These are phyloP conservation scores for Pythium aristosporum DNA, from an alignment of 352 stramenopile genomes.

Conservation along the genomic window DNA sequence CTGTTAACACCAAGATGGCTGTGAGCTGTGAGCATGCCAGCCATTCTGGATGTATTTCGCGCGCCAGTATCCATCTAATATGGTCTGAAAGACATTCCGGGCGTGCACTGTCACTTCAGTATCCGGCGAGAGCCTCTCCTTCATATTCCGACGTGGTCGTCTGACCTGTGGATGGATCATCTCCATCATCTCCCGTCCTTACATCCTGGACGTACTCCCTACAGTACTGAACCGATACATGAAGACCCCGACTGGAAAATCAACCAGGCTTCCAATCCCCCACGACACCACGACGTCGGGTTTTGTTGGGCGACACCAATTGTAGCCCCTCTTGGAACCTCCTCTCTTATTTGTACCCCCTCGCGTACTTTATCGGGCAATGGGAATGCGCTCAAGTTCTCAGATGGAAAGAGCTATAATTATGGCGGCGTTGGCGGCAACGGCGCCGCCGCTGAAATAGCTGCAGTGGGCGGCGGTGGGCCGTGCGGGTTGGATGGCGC, in stretches of 20 bases:
- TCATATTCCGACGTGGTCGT: no score
- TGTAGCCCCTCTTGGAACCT: background rate
- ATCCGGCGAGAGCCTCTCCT: conserved; percentile 24
- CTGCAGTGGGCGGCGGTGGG: background rate
- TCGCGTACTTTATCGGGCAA: background rate
- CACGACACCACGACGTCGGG: background rate
- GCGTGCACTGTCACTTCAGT: conserved; percentile 1
- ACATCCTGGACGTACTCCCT: background rate
- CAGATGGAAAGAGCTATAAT: conserved; percentile 11
- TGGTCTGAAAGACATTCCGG: background rate
- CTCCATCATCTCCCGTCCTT: background rate
- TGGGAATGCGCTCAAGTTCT: background rate
- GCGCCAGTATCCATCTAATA: no score
- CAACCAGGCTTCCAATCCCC: no score
- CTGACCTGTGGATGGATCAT: background rate
- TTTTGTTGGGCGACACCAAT: background rate
- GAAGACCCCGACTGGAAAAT: background rate
- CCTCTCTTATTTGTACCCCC: background rate
- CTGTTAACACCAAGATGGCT: no score
- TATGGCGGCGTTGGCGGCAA: background rate
- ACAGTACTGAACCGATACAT: background rate
- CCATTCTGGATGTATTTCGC: no score
- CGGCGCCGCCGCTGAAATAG: conserved; percentile 5
- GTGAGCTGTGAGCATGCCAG: no score
- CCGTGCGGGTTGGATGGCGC: background rate